These are phyloP conservation scores for Pythium aquatile DNA, from an alignment of 352 stramenopile species.

Conservation along the genomic window DNA sequence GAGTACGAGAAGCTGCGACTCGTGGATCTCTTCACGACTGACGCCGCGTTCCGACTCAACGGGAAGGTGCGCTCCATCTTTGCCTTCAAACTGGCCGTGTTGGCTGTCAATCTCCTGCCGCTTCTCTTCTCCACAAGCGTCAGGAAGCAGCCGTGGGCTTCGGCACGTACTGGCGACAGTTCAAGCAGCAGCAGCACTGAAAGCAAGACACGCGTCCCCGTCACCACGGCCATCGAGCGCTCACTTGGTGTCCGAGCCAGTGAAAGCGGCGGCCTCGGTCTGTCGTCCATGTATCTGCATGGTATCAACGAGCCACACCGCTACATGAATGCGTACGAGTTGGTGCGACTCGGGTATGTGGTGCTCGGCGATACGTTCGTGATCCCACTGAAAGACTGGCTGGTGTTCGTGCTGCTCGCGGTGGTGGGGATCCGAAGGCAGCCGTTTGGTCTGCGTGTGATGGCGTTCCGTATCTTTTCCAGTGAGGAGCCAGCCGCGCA, in stretches of 20 bases:
- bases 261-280: background rate
- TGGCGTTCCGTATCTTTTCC: background rate
- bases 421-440: background rate
- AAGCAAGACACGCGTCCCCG: background rate
- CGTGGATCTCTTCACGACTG: constrained; percentile 38
- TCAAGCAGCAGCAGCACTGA: background rate
- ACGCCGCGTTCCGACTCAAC: constrained; percentile 30
- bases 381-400: constrained; percentile 8
- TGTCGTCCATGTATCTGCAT: background rate
- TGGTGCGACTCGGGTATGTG: constrained; percentile 12
- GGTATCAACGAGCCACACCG: background rate
- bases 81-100: constrained; percentile 41
- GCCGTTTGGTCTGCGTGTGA: background rate
- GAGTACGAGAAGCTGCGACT: constrained; percentile 19
- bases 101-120: constrained; percentile 36
- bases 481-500: background rate
- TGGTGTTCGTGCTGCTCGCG: constrained; percentile 14
- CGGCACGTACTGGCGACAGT: background rate
- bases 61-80: constrained; percentile 37
- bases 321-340: constrained; percentile 1
- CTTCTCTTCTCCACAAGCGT: constrained; percentile 21
- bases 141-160: background rate
- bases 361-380: background rate
- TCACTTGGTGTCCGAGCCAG: background rate
- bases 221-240: background rate